Evolutionary conservation across 129 eudicot genomes (phyloP).

Genomic region (Gnaphalium uliginosum): DNA sequence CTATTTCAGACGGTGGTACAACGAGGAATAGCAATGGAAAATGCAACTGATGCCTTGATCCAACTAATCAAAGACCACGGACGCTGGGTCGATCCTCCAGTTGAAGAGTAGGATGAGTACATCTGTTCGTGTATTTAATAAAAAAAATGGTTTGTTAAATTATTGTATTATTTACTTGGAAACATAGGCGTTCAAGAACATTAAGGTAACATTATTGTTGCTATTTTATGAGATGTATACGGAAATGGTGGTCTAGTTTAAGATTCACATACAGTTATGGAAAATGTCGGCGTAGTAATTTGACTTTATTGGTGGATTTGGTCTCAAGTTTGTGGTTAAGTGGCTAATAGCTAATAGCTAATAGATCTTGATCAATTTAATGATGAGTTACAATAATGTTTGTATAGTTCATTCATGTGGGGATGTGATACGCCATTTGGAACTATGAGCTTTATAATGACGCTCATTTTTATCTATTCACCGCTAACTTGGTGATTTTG

Average conservation of each 20-base stretch:
- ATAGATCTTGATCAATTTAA: too few relatives aligned
- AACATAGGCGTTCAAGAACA: conserved; percentile 20
- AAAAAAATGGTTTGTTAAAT: neutral
- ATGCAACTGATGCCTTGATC: conserved; percentile 88
- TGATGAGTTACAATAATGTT: too few relatives aligned
- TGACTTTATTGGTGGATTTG: neutral
- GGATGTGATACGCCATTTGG: too few relatives aligned
- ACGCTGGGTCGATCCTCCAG: conserved; percentile 97
- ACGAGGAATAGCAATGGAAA: conserved; percentile 89
- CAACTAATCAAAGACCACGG: conserved; percentile 88
- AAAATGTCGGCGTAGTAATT: neutral
- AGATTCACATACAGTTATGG: neutral
- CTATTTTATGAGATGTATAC: neutral
- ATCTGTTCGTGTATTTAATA: neutral
- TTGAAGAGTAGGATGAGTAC: conserved; percentile 52
- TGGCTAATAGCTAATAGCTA: too few relatives aligned
- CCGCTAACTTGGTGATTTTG: too few relatives aligned
- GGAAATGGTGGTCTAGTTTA: neutral
- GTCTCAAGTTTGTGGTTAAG: neutral
- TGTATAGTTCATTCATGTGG: too few relatives aligned
- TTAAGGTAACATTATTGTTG: conserved; percentile 13
- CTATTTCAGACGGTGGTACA: conserved; percentile 74
- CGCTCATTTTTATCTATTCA: too few relatives aligned
- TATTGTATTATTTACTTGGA: neutral
- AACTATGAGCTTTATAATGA: too few relatives aligned